A percentile compares a stretch with the other conserved stretches of the same genome.
Conservation (phyloP, 495 filamentous ascomycete genomes). For the Sabuloglossum arenarium region DNA sequence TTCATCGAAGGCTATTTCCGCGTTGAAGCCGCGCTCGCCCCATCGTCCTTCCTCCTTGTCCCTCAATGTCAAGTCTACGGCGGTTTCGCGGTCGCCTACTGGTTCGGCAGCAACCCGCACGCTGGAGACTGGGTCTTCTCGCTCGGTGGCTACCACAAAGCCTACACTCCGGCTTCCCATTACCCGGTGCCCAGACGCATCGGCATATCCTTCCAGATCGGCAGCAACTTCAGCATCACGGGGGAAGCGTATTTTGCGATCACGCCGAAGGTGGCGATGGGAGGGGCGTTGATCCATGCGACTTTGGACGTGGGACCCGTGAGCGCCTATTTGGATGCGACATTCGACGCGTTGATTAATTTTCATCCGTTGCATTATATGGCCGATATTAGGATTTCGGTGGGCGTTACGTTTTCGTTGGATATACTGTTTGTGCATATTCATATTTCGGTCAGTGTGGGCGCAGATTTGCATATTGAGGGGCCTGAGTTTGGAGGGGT, state of each 20-base stretch:
- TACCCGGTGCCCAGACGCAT: conserved; percentile 26
- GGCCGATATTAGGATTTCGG: neutral
- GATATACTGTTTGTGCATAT: neutral
- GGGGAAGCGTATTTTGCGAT: conserved; percentile 24
- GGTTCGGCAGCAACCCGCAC: conserved; percentile 18
- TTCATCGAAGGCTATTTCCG: conserved; percentile 18
- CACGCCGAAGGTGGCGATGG: conserved; percentile 30
- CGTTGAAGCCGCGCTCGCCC: conserved; percentile 23
- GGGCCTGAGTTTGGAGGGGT: conserved; percentile 5
- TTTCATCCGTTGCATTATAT: neutral
- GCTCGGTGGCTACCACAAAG: conserved; percentile 28
- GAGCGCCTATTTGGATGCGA: neutral
- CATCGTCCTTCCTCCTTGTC: conserved; percentile 21
- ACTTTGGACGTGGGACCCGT: conserved; percentile 3
- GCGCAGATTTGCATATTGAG: neutral
- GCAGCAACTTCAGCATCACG: neutral
- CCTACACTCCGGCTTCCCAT: conserved; percentile 16
- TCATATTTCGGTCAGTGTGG: neutral
- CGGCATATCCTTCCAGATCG: conserved; percentile 19
- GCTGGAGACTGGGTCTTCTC: conserved; percentile 31
- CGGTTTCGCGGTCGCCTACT: conserved; percentile 25
- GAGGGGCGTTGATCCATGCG: conserved; percentile 19
- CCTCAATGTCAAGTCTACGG: conserved; percentile 26
- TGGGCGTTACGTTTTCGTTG: neutral
- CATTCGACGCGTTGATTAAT: neutral